Evolutionary conservation across 2,329 filamentous ascomycete species (phyloP).

Genomic region (Harringtonia lauricola): DNA sequence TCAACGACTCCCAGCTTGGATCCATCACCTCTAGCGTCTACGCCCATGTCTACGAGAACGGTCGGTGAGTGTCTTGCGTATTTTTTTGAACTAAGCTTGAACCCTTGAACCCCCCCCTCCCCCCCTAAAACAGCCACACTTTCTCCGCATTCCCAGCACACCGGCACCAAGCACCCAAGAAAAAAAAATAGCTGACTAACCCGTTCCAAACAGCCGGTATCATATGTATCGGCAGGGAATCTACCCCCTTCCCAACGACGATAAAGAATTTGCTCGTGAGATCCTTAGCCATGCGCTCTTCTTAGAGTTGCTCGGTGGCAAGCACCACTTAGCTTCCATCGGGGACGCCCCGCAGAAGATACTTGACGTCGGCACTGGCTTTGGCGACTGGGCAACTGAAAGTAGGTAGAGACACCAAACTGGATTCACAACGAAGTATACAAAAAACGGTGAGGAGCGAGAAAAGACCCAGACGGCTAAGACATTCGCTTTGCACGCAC

Average conservation of each 20-base stretch:
- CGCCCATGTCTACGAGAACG: slow-evolving; percentile 24
- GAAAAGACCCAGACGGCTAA: no score
- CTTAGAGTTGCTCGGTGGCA: slow-evolving; percentile 32
- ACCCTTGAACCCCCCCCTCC: not conserved
- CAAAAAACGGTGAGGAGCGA: no score
- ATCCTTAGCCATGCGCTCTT: slow-evolving; percentile 36
- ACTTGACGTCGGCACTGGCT: slow-evolving; percentile 38
- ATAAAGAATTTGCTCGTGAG: slow-evolving; percentile 36
- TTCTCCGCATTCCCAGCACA: no score
- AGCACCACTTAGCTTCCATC: slow-evolving; percentile 31
- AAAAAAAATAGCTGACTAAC: not conserved
- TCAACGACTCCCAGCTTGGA: slow-evolving; percentile 22
- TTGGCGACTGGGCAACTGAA: slow-evolving; percentile 45
- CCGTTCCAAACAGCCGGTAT: slow-evolving; percentile 27
- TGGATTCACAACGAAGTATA: not conserved
- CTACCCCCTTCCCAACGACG: slow-evolving; percentile 42
- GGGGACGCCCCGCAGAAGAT: slow-evolving; percentile 34
- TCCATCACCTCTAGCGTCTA: slow-evolving; percentile 30
- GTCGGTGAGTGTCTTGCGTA: slow-evolving; percentile 17
- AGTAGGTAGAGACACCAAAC: slow-evolving; percentile 19
- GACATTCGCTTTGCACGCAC: not conserved
- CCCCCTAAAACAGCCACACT: not conserved
- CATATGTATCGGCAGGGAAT: slow-evolving; percentile 34
- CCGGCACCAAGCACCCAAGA: no score
- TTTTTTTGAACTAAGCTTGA: no score